Evolutionary conservation across 2,329 filamentous ascomycete genomes (phyloP), one percentile per base, ranked within the genome.

Genomic region (Colletotrichum paranaense): DNA sequence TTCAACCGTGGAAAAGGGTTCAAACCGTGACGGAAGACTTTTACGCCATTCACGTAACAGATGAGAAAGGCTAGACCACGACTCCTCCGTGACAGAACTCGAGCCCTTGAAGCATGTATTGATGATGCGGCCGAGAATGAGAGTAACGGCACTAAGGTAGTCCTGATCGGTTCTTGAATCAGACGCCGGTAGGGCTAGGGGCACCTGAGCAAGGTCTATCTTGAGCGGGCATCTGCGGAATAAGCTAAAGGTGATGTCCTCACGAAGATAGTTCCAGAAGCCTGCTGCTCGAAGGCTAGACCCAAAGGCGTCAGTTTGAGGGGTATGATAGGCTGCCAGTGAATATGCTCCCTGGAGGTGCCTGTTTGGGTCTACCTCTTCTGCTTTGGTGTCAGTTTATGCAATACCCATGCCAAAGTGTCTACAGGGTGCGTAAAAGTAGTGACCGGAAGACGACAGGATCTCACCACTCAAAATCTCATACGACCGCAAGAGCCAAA

Each of bases 171-270:
- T 72, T 1, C 72, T 35, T 5, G 77, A 60, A 1, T 68, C 72
- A 9, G 26, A 49, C 6, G 62, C 8, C 19, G 16, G 19, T 3
- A 49, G 42, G 42, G 42, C 64, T 22, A 74, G 7, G 22, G 71
- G 52, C 55, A 80, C 74, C 28, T 72, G 53, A 14, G 78, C 59
- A 14, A 85, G 65, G 22, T 84, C 78, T 67, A 87, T 85, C 74
- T 86, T 86, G 1, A 87, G 75, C 0, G 80, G 80, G 26, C 83
- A 84, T 6, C 79, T 76, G 49, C 84, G 79, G 53, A 86, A 86
- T 1, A 88, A 76, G n/a, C 86, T 86, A n/a, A 87, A 86, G 0
- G 87, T 88, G n/a, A 88, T 88, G 49, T 88, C 86, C 76, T 88
- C 86, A 1, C 86, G 82, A 0, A 88, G 80, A 66, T 87, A 87